Base-by-base conservation (phyloP, 495 filamentous ascomycete species). In the Penicillium alfredii region DNA sequence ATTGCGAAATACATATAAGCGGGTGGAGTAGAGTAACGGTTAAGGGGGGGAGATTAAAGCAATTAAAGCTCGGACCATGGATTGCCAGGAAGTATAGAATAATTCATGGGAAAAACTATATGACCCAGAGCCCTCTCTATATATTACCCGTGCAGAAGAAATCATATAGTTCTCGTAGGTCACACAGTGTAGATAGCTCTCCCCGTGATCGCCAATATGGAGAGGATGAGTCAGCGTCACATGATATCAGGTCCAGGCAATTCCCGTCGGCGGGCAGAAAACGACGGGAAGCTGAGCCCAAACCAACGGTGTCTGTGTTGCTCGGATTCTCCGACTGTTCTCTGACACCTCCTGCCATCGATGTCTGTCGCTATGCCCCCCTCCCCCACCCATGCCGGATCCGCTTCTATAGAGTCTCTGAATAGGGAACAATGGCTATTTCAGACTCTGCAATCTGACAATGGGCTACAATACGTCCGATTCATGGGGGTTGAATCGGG, bases 211-310 rank as follows among this genome's bases (percentile, higher is more conserved):
- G 1, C 6, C 6, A 10, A 18, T 8, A 13, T 8, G 11, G 6
- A 27, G 29, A 29, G 10, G 34, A 33, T 63, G 54, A 66, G 39
- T 64, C 53, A 66, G 35, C 60, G 15, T 59, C 62, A 64, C 60
- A 61, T 66, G 60, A 64, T 58, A 58, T 57, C 55, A 56, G 53
- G 46, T 48, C 50, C 34, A 37, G 38, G 40, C 44, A 26, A 48
- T 55, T 56, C 49, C 48, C 44, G 51, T 47, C 38, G 53, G 40
- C 23, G 46, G 42, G 50, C 53, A 38, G 46, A 51, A 60, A 52
- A 43, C 45, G 48, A 53, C 52, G 53, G 51, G 62, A 56, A 49
- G 44, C 52, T 49, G 52, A 58, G 53, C 45, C 49, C 49, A 64
- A 64, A 53, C 47, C n/a, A n/a, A 48, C 26, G 42, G 28, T 36